These are phyloP conservation scores for Mortierella sp. DNA, from an alignment of 371 early-diverging fungal genomes.

Conservation along the genomic window DNA sequence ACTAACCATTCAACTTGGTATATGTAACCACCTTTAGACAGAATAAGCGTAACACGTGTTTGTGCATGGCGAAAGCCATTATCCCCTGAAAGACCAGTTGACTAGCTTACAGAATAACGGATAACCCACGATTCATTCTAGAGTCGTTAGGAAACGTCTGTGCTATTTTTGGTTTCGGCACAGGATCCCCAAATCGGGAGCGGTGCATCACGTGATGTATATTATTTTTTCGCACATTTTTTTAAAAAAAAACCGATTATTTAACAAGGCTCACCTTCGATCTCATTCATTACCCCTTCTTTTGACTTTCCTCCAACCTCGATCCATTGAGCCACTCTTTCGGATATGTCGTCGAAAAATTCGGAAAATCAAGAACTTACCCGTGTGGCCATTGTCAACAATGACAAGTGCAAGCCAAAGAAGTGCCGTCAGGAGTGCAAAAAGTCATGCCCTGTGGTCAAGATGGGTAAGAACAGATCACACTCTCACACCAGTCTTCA, in stretches of 20 bases:
- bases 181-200: neutral
- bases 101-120: too few relatives aligned
- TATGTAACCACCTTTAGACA: too few relatives aligned
- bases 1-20: too few relatives aligned
- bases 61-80: too few relatives aligned
- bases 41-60: too few relatives aligned
- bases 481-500: neutral
- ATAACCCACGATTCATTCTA: too few relatives aligned
- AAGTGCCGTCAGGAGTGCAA: slow-evolving; percentile 99
- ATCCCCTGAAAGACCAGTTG: too few relatives aligned
- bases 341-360: slow-evolving; percentile 10
- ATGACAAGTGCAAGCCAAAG: slow-evolving; percentile 99
- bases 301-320: slow-evolving; percentile 23
- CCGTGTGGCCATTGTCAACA: slow-evolving; percentile 97
- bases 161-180: slow-evolving; percentile 1
- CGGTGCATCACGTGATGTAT: neutral
- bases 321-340: slow-evolving; percentile 64
- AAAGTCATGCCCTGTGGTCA: slow-evolving; percentile 64
- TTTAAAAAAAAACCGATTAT: neutral
- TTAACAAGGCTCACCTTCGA: slow-evolving; percentile 2
- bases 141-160: too few relatives aligned
- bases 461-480: slow-evolving; percentile 67
- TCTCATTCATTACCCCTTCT: slow-evolving; percentile 13
- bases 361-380: slow-evolving; percentile 72
- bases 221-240: neutral